Conservation (phyloP, 2,329 filamentous ascomycete genomes). For the Claviceps sp. region DNA sequence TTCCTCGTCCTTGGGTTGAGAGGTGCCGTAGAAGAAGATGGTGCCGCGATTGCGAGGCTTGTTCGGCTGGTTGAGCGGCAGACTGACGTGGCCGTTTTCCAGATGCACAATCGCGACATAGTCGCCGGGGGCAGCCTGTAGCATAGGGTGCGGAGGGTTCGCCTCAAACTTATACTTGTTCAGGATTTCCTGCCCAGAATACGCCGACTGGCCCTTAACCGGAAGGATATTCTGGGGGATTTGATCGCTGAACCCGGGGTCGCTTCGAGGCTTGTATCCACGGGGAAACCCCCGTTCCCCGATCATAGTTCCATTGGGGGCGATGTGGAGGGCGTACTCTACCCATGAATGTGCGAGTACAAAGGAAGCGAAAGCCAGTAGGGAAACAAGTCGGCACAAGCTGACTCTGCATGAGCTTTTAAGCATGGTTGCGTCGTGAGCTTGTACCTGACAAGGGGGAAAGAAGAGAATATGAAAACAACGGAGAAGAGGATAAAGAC, state of each 20-base stretch:
- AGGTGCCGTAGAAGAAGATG: conserved; percentile 64
- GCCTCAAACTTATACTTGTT: conserved; percentile 22
- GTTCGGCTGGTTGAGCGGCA: conserved; percentile 38
- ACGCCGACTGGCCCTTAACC: conserved; percentile 44
- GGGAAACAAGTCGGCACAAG: conserved; percentile 8
- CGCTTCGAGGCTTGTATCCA: conserved; percentile 46
- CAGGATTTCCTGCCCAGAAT: conserved; percentile 44
- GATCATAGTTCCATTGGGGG: conserved; percentile 58
- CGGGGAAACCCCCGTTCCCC: conserved; percentile 63
- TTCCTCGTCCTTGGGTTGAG: conserved; percentile 37
- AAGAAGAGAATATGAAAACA: background rate
- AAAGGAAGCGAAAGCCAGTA: conserved; percentile 17
- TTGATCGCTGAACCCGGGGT: conserved; percentile 41
- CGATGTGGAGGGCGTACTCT: conserved; percentile 60
- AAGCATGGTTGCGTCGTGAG: background rate
- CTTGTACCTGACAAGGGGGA: conserved; percentile 5
- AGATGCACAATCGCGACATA: conserved; percentile 53
- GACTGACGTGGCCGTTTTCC: conserved; percentile 66
- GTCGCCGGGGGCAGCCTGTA: conserved; percentile 47
- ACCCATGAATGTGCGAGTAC: conserved; percentile 64
- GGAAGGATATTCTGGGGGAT: conserved; percentile 53
- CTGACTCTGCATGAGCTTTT: background rate
- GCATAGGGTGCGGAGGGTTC: conserved; percentile 44
- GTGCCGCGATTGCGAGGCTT: conserved; percentile 56
- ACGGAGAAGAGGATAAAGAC: background rate